Conservation (phyloP, 1,284 basidiomycete genomes). For the Malassezia furfur region DNA sequence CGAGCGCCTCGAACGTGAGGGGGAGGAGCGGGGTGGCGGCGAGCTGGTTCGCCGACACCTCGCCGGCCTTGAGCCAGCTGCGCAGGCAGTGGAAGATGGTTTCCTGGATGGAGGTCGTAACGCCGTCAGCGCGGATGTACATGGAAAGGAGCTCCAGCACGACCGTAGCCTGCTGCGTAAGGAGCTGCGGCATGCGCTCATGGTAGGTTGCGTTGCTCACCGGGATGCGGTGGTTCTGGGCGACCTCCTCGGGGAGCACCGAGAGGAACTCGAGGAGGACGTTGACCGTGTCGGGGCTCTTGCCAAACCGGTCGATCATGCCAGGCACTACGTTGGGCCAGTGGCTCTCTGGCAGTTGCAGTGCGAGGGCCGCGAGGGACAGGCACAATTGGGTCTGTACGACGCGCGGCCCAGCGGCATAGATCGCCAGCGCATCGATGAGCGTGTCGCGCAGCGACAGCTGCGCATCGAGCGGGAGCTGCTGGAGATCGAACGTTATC, state of each 20-base stretch:
- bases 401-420: slow-evolving; percentile 66
- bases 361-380: slow-evolving; percentile 76
- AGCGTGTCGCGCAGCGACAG: slow-evolving; percentile 79
- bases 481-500: slow-evolving; percentile 86
- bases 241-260: slow-evolving; percentile 80
- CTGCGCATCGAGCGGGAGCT: slow-evolving; percentile 66
- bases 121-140: slow-evolving; percentile 82
- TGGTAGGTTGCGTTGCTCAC: slow-evolving; percentile 68
- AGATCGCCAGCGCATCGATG: slow-evolving; percentile 61
- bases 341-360: slow-evolving; percentile 65
- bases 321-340: slow-evolving; percentile 73
- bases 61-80: slow-evolving; percentile 80
- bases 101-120: slow-evolving; percentile 69
- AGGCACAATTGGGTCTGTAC: slow-evolving; percentile 83
- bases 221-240: slow-evolving; percentile 75
- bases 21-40: slow-evolving; percentile 72
- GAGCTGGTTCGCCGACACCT: slow-evolving; percentile 62
- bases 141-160: slow-evolving; percentile 72
- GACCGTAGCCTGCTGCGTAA: slow-evolving; percentile 58
- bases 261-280: slow-evolving; percentile 81
- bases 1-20: slow-evolving; percentile 50
- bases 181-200: slow-evolving; percentile 28
- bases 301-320: slow-evolving; percentile 77
- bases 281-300: slow-evolving; percentile 70
- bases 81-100: slow-evolving; percentile 79